Evolutionary conservation across 2,329 filamentous ascomycete genomes (phyloP), one percentile per base, ranked within the genome.

Genomic region (Emmonsia crescens): DNA sequence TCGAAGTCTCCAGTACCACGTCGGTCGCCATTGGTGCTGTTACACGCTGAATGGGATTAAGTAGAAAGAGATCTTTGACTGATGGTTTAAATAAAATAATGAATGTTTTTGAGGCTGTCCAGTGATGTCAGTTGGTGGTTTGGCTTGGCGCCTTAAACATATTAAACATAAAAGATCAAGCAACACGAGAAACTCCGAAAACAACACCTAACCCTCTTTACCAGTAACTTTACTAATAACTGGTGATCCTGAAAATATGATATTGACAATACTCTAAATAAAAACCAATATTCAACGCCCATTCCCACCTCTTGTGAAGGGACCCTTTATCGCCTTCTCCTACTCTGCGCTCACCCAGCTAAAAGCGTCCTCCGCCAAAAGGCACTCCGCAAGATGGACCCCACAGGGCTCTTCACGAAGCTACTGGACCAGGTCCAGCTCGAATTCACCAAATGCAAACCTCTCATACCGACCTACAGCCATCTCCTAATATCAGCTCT

Each of bases 1-100:
- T 90, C 61, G 88, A 87, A 62, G 93, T 96, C 68, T 96, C 89
- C 59, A 96, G 83, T 10, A 86, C 79, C 63, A 96, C 84, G 68
- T 89, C 85, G 63, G 88, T 91, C 33, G 89, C 80, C 89, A 94
- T 93, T 31, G 10, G 54, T 46, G 56, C 36, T n/a, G 40, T 44
- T 57, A 33, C 36, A 16, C 14, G 12, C 16, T 31, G 56, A 24
- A 24, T 16, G 19, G 19, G 33, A 54, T 40, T 27, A n/a, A 12
- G 9, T 8, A 21, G 19, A n/a, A 10, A n/a, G 2, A 0, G 24
- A 27, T 49, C n/a, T n/a, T 36, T 52, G 19, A 16, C 19, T 12
- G 16, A 33, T 5, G 12, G 12, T 38, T 38, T 12, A 38, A 38
- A 38, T 12, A 6, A 12, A 38, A 38, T 12, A 38, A 38, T 38